Base-by-base conservation (phyloP, 768 basidiomycete genomes). In the Suillus alpinus region DNA sequence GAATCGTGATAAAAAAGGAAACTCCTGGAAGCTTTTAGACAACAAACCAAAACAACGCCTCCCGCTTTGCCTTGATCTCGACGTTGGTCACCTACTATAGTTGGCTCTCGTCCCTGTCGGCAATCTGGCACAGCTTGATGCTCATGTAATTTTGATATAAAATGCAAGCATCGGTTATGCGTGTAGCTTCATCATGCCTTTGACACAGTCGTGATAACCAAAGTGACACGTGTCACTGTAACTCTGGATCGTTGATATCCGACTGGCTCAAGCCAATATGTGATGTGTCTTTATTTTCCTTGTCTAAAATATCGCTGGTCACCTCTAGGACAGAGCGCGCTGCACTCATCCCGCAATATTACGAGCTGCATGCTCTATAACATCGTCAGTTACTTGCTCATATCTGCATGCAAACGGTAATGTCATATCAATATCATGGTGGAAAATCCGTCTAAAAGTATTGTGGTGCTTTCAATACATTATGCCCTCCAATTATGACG, bases 31-130 rank as follows among this genome's bases (percentile, higher is more conserved):
- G 56, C 60, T 36, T 61, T 62, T 66, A 65, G 36, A 64, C 53
- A 63, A 71, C 9, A 69, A 0, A 6, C 13, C 20, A 59, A 67
- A 73, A 69, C 37, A 73, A 56, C 18, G 39, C 51, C 51, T 10
- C 37, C 29, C 41, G 7, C 26, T 26, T 26, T 26, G 26, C 26
- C 3, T 26, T 26, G 26, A 26, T 26, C 26, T 26, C 26, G 3
- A 26, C 1, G 26, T 26, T 3, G 26, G 26, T 26, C 26, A 26
- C 26, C 3, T 26, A 26, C 14, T 4, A n/a, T n/a, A 6, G 14
- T 39, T 16, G 14, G 39, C 14, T 39, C 39, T 39, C 2, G 39
- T 16, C 39, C 39, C 39, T 16, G 14, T 5, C 13, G 5, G 39
- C 0, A 39, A 16, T 16, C 14, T 39, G 14, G 14, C 14, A 16